A percentile compares a stretch with the other conserved stretches of the same genome.
phyloP scores from a whole-genome alignment of 2,329 filamentous ascomycete species.

The Talaromyces sp. region DNA sequence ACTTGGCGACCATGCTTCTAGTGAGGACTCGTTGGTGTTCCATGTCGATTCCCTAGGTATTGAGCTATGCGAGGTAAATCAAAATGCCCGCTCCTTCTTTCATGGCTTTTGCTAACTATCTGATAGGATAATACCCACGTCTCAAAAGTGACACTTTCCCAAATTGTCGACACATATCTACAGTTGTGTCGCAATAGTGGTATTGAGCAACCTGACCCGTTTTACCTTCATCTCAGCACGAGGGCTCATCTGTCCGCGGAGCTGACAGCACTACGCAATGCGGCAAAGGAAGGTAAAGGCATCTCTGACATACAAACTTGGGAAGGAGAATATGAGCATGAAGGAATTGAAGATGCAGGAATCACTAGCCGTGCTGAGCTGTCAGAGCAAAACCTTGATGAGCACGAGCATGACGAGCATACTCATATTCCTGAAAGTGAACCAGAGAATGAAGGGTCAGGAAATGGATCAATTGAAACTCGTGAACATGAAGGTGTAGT shows the following conservation, averaged over 20 bases:
- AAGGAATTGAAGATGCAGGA: constrained; percentile 15
- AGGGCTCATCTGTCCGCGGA: constrained; percentile 54
- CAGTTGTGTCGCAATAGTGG: constrained; percentile 59
- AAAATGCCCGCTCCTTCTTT: constrained; percentile 4
- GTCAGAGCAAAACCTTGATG: constrained; percentile 15
- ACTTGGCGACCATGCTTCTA: constrained; percentile 52
- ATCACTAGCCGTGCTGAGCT: not conserved
- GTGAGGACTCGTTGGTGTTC: constrained; percentile 57
- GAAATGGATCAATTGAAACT: constrained; percentile 8
- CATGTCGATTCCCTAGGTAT: constrained; percentile 54
- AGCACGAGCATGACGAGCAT: constrained; percentile 15
- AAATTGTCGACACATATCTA: constrained; percentile 59
- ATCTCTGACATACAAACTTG: constrained; percentile 47
- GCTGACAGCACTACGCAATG: constrained; percentile 50
- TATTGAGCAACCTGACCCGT: constrained; percentile 48
- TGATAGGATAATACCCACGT: constrained; percentile 49
- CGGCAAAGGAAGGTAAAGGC: constrained; percentile 56
- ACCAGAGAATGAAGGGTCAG: not conserved
- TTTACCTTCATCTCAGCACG: constrained; percentile 56
- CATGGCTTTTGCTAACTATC: constrained; percentile 25
- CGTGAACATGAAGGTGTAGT: constrained; percentile 11
- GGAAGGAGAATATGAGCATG: constrained; percentile 47
- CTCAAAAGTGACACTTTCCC: constrained; percentile 50
- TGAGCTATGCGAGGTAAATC: constrained; percentile 55
- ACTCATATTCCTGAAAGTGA: constrained; percentile 23